Evolutionary conservation across 2,329 filamentous ascomycete species (phyloP), one percentile per base, ranked within the genome.

Genomic region (Arthrinium phaeospermum): DNA sequence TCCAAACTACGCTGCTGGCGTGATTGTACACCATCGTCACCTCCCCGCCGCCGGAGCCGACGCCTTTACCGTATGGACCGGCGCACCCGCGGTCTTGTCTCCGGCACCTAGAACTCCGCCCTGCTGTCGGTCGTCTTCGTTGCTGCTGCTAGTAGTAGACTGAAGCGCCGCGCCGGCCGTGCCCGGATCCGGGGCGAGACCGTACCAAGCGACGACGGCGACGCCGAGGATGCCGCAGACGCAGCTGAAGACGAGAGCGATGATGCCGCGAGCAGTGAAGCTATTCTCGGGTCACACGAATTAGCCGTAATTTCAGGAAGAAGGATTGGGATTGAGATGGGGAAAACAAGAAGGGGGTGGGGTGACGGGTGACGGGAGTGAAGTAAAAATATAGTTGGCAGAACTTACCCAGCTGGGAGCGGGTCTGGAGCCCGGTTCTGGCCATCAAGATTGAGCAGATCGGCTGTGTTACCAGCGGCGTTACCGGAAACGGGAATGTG

Each of bases 221-320:
- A 95, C 86, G 12, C 94, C 94, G 8, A 94, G 76, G 68, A 95
- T 84, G 2, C 93, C 94, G 22, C 88, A 87, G 3, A 95, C 74
- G 74, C 88, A 89, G 78, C 91, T 94, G 78, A 96, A 94, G 2
- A 91, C 91, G 75, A 96, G 82, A 14, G 94, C 94, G 1, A 94
- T 88, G 61, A 93, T 92, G 10, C 94, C 94, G 47, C 87, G 86
- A 0, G 90, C 81, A 0, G 91, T 94, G 80, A 95, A 95, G 0
- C 86, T 87, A 47, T 3, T 37, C 19, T 2, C 7, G 5, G 67
- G 19, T 22, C n/a, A 4, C 12, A 24, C 24, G 1, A 4, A 14
- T 64, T 41, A 64, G 57, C 19, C 22, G n/a, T 8, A 14, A 3
- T 4, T 41, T 12, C 10, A 24, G 30, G 41, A 10, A 13, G 5